Base-by-base conservation (phyloP, 441 rosid genomes). In the Corymbia citriodora region DNA sequence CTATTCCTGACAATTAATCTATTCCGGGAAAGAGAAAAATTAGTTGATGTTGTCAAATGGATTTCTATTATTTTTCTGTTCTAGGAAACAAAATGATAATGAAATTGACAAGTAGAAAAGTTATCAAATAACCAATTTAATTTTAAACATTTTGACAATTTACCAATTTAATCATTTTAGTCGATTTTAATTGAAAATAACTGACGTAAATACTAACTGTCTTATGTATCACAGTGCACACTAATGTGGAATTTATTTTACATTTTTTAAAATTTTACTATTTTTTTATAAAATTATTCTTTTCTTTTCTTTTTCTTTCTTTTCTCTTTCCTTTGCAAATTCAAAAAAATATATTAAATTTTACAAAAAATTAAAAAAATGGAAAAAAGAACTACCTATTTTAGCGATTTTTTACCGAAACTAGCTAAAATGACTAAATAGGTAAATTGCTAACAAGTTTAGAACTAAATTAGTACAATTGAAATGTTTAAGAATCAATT, bases 181-280 rank as follows among this genome's bases (percentile, higher is more conserved):
- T 4, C 2, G n/a, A 65, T 14, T 65, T 65, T 65, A 14, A 65
- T 8, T 0, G 0, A n/a, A n/a, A 65, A 65, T 29, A 0, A 0
- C 0, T 1, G 0, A 29, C 4, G 7, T n/a, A 7, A 2, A n/a
- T 2, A 29, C 0, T 0, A 7, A 13, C 3, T 29, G 0, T 63
- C 36, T 7, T 63, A 29, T 13, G 18, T 8, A 14, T 29, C 19
- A 63, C 8, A 6, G 4, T 18, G 2, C 33, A 14, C 10, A 14
- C 3, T 63, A 14, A 63, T 0, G 5, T 63, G 18, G 15, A 63
- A 27, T 6, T 3, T 29, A 7, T 63, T 29, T 29, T 63, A 13
- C 33, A 27, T 63, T 29, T 63, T 63, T 14, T 3, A 0, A 29
- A 63, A 13, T 27, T 63, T 63, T 29, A n/a, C 14, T 1, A 1